A percentile compares a stretch with the other conserved stretches of the same genome.
Evolutionary conservation across 257 asterid species (phyloP).

Genomic region (Fraxinus anomala): DNA sequence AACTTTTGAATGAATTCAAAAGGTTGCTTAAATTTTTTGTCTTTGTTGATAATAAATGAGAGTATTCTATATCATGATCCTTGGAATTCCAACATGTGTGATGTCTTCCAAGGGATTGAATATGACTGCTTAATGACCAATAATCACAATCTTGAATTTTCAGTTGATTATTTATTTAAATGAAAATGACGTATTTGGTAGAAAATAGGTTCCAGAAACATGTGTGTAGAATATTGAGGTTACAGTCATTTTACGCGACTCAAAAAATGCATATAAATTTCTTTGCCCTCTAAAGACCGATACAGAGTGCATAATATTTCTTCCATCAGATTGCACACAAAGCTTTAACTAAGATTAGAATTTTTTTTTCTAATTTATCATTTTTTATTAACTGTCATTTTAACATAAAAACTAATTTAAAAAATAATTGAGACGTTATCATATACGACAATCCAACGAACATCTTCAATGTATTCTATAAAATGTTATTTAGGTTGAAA

Average conservation of each 20-base stretch:
- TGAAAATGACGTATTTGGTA: background rate
- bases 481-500: no score
- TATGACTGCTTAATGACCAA: background rate
- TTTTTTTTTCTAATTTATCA: no score
- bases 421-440: no score
- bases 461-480: no score
- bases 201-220: background rate
- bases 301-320: background rate
- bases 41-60: background rate
- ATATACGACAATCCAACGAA: no score
- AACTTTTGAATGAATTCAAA: background rate
- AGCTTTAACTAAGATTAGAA: background rate
- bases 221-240: background rate
- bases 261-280: background rate
- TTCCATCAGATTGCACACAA: constrained; percentile 3
- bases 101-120: background rate
- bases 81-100: background rate
- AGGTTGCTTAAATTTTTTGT: background rate
- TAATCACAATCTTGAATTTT: background rate
- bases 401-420: no score
- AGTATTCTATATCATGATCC: background rate
- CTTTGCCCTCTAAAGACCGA: background rate
- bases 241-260: constrained; percentile 1
- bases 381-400: no score
- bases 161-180: background rate